Evolutionary conservation across 2,329 filamentous ascomycete species (phyloP).

Genomic region (Uncinocarpus reesii): DNA sequence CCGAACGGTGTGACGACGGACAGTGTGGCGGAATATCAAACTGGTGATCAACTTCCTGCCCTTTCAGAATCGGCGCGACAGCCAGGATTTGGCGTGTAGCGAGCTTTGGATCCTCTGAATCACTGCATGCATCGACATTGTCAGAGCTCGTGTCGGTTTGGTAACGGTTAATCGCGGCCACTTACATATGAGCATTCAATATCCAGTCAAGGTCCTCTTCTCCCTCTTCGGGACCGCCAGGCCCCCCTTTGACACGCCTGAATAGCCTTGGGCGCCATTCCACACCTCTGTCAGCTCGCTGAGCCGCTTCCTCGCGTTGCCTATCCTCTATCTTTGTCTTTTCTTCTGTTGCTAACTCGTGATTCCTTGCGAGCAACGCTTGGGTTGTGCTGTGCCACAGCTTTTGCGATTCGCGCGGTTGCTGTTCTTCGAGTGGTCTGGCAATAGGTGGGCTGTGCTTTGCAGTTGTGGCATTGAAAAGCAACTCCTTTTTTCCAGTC

Average conservation of each 20-base stretch:
- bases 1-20: constrained; percentile 8
- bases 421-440: constrained; percentile 74
- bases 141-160: not conserved
- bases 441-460: constrained; percentile 64
- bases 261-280: constrained; percentile 89
- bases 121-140: constrained; percentile 34
- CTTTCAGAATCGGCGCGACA: constrained; percentile 74
- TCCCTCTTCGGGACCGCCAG: constrained; percentile 57
- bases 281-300: constrained; percentile 62
- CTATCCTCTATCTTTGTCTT: constrained; percentile 93
- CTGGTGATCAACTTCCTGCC: constrained; percentile 52
- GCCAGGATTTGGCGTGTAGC: constrained; percentile 73
- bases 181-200: constrained; percentile 52
- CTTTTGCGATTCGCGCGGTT: constrained; percentile 77
- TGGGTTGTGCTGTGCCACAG: constrained; percentile 74
- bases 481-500: constrained; percentile 79
- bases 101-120: constrained; percentile 55
- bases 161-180: constrained; percentile 9
- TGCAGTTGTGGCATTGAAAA: constrained; percentile 76
- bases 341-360: constrained; percentile 81
- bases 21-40: constrained; percentile 48
- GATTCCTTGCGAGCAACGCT: constrained; percentile 75
- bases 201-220: constrained; percentile 17
- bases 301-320: constrained; percentile 79
- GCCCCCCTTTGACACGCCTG: constrained; percentile 59